A percentile compares a stretch with the other conserved stretches of the same genome.
Evolutionary conservation across 495 filamentous ascomycete genomes (phyloP).

Genomic region (Penicillium cosmopolitanum): DNA sequence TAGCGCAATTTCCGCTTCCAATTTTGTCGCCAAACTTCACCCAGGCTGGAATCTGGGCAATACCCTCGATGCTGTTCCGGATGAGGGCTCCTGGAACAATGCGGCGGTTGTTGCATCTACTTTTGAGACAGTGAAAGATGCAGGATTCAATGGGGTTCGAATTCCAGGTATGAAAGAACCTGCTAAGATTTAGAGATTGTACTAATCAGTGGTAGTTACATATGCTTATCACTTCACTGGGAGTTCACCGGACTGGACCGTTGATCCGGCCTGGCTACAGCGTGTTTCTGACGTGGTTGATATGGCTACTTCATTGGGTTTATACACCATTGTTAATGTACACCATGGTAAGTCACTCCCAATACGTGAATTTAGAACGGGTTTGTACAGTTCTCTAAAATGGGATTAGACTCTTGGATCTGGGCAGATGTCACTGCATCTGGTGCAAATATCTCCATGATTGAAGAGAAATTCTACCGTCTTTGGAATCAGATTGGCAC

Average conservation of each 20-base stretch:
- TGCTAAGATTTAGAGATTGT: not conserved
- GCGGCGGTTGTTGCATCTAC: constrained; percentile 48
- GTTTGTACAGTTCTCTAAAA: not conserved
- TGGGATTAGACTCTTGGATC: constrained; percentile 50
- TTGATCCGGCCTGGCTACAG: constrained; percentile 58
- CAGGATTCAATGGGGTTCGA: constrained; percentile 62
- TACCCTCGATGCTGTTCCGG: constrained; percentile 60
- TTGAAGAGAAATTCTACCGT: constrained; percentile 59
- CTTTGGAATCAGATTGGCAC: constrained; percentile 64
- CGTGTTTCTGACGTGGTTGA: constrained; percentile 64
- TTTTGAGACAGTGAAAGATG: constrained; percentile 54
- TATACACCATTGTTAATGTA: constrained; percentile 61
- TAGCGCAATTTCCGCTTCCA: constrained; percentile 37
- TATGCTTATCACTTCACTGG: constrained; percentile 60
- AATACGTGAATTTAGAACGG: not conserved
- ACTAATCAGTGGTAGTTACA: constrained; percentile 47
- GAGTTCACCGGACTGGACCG: constrained; percentile 54
- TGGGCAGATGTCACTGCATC: constrained; percentile 60
- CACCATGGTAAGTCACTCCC: constrained; percentile 50
- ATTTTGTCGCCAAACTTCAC: constrained; percentile 38
- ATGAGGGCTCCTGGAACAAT: constrained; percentile 65
- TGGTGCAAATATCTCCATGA: constrained; percentile 51
- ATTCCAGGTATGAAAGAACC: constrained; percentile 52
- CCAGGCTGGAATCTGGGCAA: constrained; percentile 55
- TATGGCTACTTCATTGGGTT: constrained; percentile 51